These are phyloP conservation scores for Capronia epimyces DNA, from an alignment of 2,329 filamentous ascomycete species.

Conservation along the genomic window DNA sequence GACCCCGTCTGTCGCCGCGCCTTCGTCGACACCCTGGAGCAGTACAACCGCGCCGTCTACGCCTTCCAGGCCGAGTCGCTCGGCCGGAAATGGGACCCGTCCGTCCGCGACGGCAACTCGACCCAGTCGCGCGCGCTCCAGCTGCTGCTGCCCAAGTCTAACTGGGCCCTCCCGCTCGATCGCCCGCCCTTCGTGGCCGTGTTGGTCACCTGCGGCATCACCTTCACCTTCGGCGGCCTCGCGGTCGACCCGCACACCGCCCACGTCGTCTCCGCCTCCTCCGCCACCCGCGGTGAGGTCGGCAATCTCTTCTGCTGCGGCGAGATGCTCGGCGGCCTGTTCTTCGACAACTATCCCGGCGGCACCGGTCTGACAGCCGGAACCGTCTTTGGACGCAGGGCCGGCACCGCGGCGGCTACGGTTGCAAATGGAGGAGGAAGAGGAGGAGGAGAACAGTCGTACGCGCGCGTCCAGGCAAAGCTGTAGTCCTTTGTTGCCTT, in stretches of 20 bases:
- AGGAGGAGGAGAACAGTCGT: no score
- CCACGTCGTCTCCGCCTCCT: conserved; percentile 48
- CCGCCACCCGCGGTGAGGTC: conserved; percentile 43
- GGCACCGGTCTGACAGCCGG: conserved; percentile 59
- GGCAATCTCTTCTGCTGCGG: conserved; percentile 56
- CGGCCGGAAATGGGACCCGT: conserved; percentile 51
- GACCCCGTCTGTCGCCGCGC: background rate
- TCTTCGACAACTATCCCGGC: conserved; percentile 60
- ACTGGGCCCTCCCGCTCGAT: conserved; percentile 59
- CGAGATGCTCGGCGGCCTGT: conserved; percentile 62
- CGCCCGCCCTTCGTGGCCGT: conserved; percentile 57
- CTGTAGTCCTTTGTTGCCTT: no score
- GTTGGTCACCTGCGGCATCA: conserved; percentile 60
- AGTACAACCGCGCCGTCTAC: conserved; percentile 56
- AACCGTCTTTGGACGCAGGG: conserved; percentile 48
- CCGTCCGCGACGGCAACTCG: conserved; percentile 56
- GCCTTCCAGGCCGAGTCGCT: conserved; percentile 45
- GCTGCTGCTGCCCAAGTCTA: conserved; percentile 54
- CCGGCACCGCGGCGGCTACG: conserved; percentile 35
- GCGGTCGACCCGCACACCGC: conserved; percentile 52
- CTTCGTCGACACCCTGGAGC: conserved; percentile 50
- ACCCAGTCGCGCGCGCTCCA: conserved; percentile 48
- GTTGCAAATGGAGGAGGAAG: no score
- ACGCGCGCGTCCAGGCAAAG: no score
- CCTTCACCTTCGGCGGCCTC: conserved; percentile 64